Percentiles rank a stretch among this genome's conserved stretches.
These are phyloP conservation scores for Vigna hirtella DNA, from an alignment of 306 rosid species.

Conservation along the genomic window DNA sequence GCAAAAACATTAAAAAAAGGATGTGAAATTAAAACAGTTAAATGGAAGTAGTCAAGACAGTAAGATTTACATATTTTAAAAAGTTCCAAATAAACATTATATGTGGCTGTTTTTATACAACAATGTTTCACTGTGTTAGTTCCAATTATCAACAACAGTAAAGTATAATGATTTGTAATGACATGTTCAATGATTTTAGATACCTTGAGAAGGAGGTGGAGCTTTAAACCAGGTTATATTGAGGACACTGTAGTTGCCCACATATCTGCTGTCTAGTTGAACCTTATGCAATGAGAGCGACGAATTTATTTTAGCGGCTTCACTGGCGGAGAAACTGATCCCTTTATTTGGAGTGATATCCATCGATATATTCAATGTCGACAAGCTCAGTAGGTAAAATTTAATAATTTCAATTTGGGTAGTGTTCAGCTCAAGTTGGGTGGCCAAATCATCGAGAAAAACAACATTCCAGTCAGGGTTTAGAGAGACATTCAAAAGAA, in stretches of 20 bases:
- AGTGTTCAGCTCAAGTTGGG: slow-evolving; percentile 64
- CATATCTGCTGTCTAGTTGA: slow-evolving; percentile 64
- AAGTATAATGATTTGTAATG: slow-evolving; percentile 7
- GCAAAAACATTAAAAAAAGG: slow-evolving; percentile 15
- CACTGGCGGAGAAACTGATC: slow-evolving; percentile 70
- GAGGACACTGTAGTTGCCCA: slow-evolving; percentile 84
- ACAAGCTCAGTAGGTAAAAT: slow-evolving; percentile 70
- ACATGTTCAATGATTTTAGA: slow-evolving; percentile 24
- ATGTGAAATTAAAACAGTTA: slow-evolving; percentile 20
- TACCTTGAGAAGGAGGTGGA: slow-evolving; percentile 84
- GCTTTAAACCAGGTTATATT: slow-evolving; percentile 87
- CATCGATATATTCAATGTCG: slow-evolving; percentile 85
- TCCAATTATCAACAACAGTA: slow-evolving; percentile 15
- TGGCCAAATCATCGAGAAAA: slow-evolving; percentile 73
- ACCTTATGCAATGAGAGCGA: slow-evolving; percentile 75
- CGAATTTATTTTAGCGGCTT: slow-evolving; percentile 74
- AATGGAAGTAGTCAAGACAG: slow-evolving; percentile 8
- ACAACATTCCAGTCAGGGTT: slow-evolving; percentile 66
- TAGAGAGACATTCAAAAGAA: slow-evolving; percentile 83
- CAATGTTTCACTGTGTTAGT: slow-evolving; percentile 20
- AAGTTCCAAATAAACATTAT: slow-evolving; percentile 1
- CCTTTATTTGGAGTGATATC: slow-evolving; percentile 81
- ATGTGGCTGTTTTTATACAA: not conserved
- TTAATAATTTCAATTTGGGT: slow-evolving; percentile 81
- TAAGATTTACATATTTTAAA: not conserved